Evolutionary conservation across 164 flowering plant genomes (phyloP).

Genomic region (Houttuynia cordata): DNA sequence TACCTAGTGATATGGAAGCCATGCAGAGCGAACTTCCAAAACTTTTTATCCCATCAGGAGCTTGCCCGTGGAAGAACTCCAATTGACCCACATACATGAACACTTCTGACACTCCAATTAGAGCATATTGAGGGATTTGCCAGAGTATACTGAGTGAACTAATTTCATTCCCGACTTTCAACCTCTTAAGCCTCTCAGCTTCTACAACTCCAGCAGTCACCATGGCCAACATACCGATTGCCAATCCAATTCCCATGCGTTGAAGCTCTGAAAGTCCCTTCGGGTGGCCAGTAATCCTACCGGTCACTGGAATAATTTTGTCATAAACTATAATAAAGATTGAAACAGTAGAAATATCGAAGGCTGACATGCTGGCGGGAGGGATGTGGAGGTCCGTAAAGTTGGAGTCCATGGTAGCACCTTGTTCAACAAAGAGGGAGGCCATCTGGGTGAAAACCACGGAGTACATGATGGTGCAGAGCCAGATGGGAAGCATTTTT

Average conservation of each 20-base stretch:
- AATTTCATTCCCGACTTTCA: slow-evolving; percentile 5
- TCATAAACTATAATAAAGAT: slow-evolving; percentile 49
- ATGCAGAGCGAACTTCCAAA: slow-evolving; percentile 88
- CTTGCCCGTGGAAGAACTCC: slow-evolving; percentile 80
- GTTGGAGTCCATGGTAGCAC: slow-evolving; percentile 53
- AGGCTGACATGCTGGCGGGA: slow-evolving; percentile 84
- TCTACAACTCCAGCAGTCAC: slow-evolving; percentile 50
- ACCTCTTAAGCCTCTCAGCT: slow-evolving; percentile 23
- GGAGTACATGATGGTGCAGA: slow-evolving; percentile 85
- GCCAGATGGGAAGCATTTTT: slow-evolving; percentile 72
- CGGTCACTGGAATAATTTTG: slow-evolving; percentile 39
- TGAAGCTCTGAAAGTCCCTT: slow-evolving; percentile 51
- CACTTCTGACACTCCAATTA: slow-evolving; percentile 82
- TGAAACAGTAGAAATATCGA: slow-evolving; percentile 72
- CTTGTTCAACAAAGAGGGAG: slow-evolving; percentile 90
- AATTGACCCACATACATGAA: slow-evolving; percentile 86
- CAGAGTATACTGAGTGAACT: slow-evolving; percentile 48
- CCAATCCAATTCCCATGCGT: slow-evolving; percentile 55
- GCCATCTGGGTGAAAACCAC: slow-evolving; percentile 96
- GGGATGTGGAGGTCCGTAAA: slow-evolving; percentile 53
- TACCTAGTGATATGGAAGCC: slow-evolving; percentile 90
- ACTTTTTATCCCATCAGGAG: slow-evolving; percentile 89
- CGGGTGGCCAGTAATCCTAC: slow-evolving; percentile 36
- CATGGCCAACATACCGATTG: slow-evolving; percentile 50
- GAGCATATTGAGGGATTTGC: slow-evolving; percentile 57